Evolutionary conservation across 768 basidiomycete genomes (phyloP).

Genomic region (Steccherinum ochraceum): DNA sequence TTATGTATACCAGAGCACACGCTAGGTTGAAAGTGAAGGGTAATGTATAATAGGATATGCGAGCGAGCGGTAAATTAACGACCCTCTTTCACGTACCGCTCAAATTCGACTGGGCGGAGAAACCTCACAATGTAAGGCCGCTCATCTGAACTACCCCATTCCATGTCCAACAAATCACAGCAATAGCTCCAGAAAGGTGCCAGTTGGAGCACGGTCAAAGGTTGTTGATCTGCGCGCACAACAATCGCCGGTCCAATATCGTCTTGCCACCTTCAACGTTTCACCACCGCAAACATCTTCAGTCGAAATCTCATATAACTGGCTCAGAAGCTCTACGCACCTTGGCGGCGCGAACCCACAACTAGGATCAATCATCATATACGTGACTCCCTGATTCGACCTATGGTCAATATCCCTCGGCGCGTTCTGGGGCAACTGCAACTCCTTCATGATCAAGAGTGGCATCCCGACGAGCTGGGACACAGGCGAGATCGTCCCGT

Average conservation of each 20-base stretch:
- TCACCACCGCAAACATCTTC: no score
- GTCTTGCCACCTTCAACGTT: conserved; percentile 5
- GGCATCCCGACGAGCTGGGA: conserved; percentile 8
- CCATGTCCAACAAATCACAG: conserved; percentile 7
- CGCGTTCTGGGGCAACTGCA: background rate
- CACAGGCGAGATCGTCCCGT: conserved; percentile 3
- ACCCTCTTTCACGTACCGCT: no score
- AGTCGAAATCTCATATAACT: background rate
- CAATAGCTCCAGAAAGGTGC: conserved; percentile 13
- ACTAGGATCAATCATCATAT: conserved; percentile 8
- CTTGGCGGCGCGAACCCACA: conserved; percentile 6
- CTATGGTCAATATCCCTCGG: background rate
- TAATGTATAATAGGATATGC: no score
- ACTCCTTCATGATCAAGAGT: conserved; percentile 5
- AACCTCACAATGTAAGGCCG: background rate
- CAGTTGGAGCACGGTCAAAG: conserved; percentile 1
- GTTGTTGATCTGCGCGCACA: conserved; percentile 9
- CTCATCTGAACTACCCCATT: background rate
- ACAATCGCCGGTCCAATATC: conserved; percentile 7
- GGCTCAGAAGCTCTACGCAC: no score
- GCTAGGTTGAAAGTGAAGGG: no score
- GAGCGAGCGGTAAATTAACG: no score
- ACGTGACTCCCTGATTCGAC: conserved; percentile 8
- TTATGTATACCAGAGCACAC: no score
- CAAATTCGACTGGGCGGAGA: no score